Base-by-base conservation (phyloP, 352 stramenopile genomes). In the Globisporangium perplexum region DNA sequence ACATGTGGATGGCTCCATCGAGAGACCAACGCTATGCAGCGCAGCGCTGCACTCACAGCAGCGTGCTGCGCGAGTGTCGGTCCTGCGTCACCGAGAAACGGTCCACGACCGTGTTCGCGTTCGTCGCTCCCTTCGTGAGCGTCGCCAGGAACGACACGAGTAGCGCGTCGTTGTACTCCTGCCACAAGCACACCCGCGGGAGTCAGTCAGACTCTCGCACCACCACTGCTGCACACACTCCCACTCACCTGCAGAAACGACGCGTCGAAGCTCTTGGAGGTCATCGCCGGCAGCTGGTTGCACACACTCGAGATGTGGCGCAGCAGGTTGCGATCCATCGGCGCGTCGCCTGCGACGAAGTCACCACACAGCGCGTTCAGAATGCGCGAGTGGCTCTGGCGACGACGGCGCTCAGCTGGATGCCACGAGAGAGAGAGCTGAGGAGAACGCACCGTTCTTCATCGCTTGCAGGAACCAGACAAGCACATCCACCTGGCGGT, bases 291-390 rank as follows among this genome's bases (percentile, higher is more conserved):
- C 14, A 95, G 68, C 49, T 93, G 77, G 58, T 94, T 89, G 60
- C 81, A 93, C 33, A 92, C 81, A 43, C 80, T 92, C 55, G 83
- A 91, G 51, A 95, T 87, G 51, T 95, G 83, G 33, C 83, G 86
- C 18, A 94, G 64, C 39, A 95, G 49, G 28, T 79, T 86, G 53
- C 92, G 75, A 50, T 95, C 76, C n/a, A 87, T 62, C 17, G 79
- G 74, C 1, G 85, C 69, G 20, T 93, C 68, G 28, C 74, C 77
- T 82, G 31, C 6, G 51, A 44, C 1, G 33, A 23, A 36, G 22
- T 24, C 43, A 31, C 7, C 23, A 31, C 42, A 10, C 7, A 17
- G n/a, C n/a, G n/a, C n/a, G n/a, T n/a, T n/a, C n/a, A n/a, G n/a
- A n/a, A n/a, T n/a, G n/a, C n/a, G n/a, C n/a, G n/a, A n/a, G n/a